Conservation (phyloP, 805 yeast genomes). For the Candida germanica region DNA sequence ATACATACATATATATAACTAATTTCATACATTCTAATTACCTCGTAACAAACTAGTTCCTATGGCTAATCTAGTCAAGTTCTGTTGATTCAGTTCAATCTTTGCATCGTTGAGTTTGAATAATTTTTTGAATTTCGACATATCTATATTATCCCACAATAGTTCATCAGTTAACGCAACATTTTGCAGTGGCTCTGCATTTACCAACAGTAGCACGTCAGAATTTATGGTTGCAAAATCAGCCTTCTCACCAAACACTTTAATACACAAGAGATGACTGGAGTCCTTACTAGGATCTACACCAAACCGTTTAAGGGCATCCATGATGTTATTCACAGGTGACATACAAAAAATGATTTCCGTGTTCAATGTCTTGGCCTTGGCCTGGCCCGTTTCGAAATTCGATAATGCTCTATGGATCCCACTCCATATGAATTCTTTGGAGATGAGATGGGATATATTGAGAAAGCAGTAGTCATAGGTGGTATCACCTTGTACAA, state of each 20-base stretch:
- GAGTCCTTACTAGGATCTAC: conserved; percentile 44
- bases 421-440: conserved; percentile 61
- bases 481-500: conserved; percentile 42
- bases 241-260: conserved; percentile 31
- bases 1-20: not conserved
- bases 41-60: conserved; percentile 52
- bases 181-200: conserved; percentile 5
- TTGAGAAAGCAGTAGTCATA: conserved; percentile 67
- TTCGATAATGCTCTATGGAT: conserved; percentile 61
- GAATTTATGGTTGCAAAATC: conserved; percentile 30
- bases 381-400: conserved; percentile 41
- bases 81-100: conserved; percentile 16
- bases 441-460: conserved; percentile 53
- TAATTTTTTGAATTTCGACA: conserved; percentile 30
- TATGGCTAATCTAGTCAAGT: conserved; percentile 41
- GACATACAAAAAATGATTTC: conserved; percentile 69
- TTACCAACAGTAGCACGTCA: conserved; percentile 24
- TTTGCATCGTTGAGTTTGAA: conserved; percentile 35
- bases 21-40: conserved; percentile 16
- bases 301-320: conserved; percentile 70
- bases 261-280: conserved; percentile 48
- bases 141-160: conserved; percentile 20
- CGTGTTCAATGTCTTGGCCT: conserved; percentile 66
- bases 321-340: conserved; percentile 68
- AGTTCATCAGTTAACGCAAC: conserved; percentile 22